Evolutionary conservation across 371 early-diverging fungal species (phyloP), one percentile per base, ranked within the genome.

Genomic region (Mycotypha africana): DNA sequence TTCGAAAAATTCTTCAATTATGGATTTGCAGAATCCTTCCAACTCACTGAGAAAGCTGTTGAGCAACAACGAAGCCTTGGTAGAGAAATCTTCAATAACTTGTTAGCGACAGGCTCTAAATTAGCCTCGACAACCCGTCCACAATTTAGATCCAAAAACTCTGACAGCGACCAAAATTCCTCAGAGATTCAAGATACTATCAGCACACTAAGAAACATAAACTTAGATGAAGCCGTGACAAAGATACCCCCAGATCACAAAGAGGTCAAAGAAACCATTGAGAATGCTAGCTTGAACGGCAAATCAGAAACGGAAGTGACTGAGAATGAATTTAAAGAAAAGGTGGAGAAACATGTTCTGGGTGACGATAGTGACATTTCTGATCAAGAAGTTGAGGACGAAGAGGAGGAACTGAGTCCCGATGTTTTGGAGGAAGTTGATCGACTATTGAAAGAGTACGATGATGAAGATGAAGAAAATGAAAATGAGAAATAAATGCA

Each of bases 1-100:
- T 53, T 89, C 25, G 87, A 86, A 56, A 60, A 56, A 15, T 86
- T 86, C 44, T 86, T 89, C 44, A 80, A 84, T 14, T 62, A 73
- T 19, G 83, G 71, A 33, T 86, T 89, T 44, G 69, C 79, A 1
- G 49, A 56, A 14, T 79, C 86, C 11, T 82, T 86, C 69, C 61
- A 75, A 50, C 58, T 86, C 34, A 63, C 73, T 21, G 84, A 86
- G 47, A 81, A 84, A 8, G 49, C 59, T 1, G 48, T 71, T 19
- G 85, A 86, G 47, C 69, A 77, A 37, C 81, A 81, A 43, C 59
- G 64, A 11, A 70, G 67, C 20, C 63, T 81, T 42, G 77, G 79
- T 8, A 62, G 73, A 17, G 81, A 81, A 37, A 77, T 81, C 8
- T 76, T 78, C 60, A 73, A 81, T 33, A 74, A 69, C 32, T 44